Evolutionary conservation across 1,284 basidiomycete genomes (phyloP).

Genomic region (Cryptococcus sp.): DNA sequence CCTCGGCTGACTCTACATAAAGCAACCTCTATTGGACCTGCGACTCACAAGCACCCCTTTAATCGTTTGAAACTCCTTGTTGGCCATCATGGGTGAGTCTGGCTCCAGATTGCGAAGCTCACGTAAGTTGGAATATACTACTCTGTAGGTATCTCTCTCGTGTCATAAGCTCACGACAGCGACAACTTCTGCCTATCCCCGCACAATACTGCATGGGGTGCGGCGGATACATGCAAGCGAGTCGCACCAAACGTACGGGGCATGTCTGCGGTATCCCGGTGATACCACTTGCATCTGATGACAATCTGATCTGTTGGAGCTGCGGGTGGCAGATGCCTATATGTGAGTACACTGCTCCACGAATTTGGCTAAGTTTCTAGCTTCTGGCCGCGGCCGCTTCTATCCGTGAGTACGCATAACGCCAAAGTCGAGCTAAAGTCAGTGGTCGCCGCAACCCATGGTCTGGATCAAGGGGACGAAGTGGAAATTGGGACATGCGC

Average conservation of each 20-base stretch:
- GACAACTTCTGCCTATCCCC: slow-evolving; percentile 8
- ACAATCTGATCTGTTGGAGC: slow-evolving; percentile 23
- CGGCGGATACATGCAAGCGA: slow-evolving; percentile 19
- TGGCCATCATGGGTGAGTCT: slow-evolving; percentile 17
- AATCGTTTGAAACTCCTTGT: background rate
- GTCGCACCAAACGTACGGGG: slow-evolving; percentile 18
- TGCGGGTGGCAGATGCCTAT: slow-evolving; percentile 24
- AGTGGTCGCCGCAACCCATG: slow-evolving; percentile 27
- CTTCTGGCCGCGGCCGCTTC: slow-evolving; percentile 10
- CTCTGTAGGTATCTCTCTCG: slow-evolving; percentile 15
- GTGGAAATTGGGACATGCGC: slow-evolving; percentile 21
- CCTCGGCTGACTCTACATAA: background rate
- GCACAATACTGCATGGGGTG: slow-evolving; percentile 18
- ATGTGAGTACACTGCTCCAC: slow-evolving; percentile 14
- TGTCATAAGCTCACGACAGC: slow-evolving; percentile 11
- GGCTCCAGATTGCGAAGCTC: background rate
- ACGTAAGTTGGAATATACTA: slow-evolving; percentile 30
- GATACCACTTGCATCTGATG: slow-evolving; percentile 20
- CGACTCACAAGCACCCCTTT: background rate
- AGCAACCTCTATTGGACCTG: no score
- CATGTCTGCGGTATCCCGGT: slow-evolving; percentile 35
- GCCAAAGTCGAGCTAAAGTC: background rate
- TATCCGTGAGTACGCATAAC: slow-evolving; percentile 26
- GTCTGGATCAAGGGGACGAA: slow-evolving; percentile 15
- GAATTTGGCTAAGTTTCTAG: slow-evolving; percentile 1